Evolutionary conservation across 2,329 filamentous ascomycete genomes (phyloP), one percentile per base, ranked within the genome.

Genomic region (Xylaria sp.): DNA sequence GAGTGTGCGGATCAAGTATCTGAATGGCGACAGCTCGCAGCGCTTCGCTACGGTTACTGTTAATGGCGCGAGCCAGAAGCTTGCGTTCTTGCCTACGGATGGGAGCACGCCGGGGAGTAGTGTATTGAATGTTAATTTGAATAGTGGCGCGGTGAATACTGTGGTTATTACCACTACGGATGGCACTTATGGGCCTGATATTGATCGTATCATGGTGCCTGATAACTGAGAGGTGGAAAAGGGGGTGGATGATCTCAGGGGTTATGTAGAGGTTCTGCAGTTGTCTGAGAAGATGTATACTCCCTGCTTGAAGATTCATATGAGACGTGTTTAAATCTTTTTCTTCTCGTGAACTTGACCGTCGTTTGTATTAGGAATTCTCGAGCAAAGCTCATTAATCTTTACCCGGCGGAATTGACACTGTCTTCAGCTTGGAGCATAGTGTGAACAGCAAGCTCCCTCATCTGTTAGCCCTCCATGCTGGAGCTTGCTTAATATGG

Each of bases 161-260:
- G 79, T 90, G 46, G 81, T 80, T 1, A 81, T 89, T 63, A 80
- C 23, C 78, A 72, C 56, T 65, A 72, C 54, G 50, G 83, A 78
- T 44, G 63, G 83, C 78, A 28, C 84, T 75, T 84, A 81, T 79
- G 86, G 82, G 0, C 84, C 87, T 0, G 85, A 86, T 82, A 78
- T 89, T 15, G 87, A 90, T 78, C 78, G 83, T 7, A 64, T 89
- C 54, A 81, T 89, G 76, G 85, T 89, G 0, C 87, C 87, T 4
- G 68, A 41, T 48, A 72, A 54, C 34, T 72, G 25, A 65, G 46
- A 54, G 15, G 20, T 25, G 28, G 68, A 37, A 46, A 46, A 46
- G 68, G 15, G 32, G 15, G 7, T 34, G 28, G 18, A 34, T 48
- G 46, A 7, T 6, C 18, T 48, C 20, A 8, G 46, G 20, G 46